phyloP scores from a whole-genome alignment of 441 rosid genomes.

The Melastoma candidum region DNA sequence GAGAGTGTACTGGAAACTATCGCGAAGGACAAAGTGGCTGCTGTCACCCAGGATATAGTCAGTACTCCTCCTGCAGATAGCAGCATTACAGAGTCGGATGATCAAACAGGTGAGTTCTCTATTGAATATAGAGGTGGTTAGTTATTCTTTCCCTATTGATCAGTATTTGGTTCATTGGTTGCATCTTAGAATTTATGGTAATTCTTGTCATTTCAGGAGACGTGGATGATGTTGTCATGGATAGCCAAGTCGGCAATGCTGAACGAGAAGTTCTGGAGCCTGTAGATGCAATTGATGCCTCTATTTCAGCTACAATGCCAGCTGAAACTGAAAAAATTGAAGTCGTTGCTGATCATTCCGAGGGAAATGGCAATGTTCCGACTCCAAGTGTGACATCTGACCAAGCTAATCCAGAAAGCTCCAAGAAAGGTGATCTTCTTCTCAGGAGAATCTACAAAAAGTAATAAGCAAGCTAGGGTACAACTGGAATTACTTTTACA shows the following conservation, averaged over 20 bases:
- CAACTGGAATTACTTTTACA: constrained; percentile 16
- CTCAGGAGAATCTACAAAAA: not conserved
- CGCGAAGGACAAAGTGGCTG: constrained; percentile 19
- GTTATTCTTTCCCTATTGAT: not conserved
- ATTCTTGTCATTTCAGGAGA: too few species aligned
- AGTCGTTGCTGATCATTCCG: constrained; percentile 16
- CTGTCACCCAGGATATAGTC: constrained; percentile 15
- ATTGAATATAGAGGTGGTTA: constrained; percentile 31
- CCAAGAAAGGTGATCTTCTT: constrained; percentile 33
- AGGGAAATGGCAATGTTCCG: constrained; percentile 21
- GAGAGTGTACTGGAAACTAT: too few species aligned
- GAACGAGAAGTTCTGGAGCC: constrained; percentile 30
- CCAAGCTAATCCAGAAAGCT: constrained; percentile 18
- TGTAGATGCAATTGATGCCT: constrained; percentile 16
- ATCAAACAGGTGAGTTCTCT: constrained; percentile 23
- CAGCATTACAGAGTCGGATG: constrained; percentile 24
- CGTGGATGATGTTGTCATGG: constrained; percentile 22
- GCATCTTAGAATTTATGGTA: too few species aligned
- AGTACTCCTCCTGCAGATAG: constrained; percentile 25
- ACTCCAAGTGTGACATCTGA: constrained; percentile 24
- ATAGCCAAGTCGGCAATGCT: constrained; percentile 22
- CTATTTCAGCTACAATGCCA: too few species aligned
- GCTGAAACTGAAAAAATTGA: constrained; percentile 22
- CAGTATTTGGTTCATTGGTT: not conserved
- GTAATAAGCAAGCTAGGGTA: too few species aligned